phyloP scores from a whole-genome alignment of 2,329 filamentous ascomycete genomes.

The Fusarium tupiense region DNA sequence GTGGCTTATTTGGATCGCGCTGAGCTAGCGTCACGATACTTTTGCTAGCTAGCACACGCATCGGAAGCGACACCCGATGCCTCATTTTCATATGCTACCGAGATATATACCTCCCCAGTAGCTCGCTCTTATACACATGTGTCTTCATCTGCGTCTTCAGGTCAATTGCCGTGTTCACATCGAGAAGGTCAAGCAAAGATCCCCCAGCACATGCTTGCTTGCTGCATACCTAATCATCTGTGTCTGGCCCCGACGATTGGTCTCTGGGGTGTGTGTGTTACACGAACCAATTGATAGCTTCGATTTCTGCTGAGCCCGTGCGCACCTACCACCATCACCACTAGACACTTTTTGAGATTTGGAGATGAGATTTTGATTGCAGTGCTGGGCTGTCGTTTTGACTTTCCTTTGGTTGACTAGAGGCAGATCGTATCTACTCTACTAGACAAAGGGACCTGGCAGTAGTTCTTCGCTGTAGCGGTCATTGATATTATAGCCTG shows the following conservation, averaged over 20 bases:
- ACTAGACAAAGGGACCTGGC: slow-evolving; percentile 8
- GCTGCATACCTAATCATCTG: background rate
- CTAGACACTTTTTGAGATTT: background rate
- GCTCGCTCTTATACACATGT: background rate
- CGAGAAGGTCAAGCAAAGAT: slow-evolving; percentile 1
- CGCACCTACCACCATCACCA: slow-evolving; percentile 30
- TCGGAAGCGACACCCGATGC: background rate
- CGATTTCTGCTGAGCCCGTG: background rate
- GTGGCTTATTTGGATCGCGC: background rate
- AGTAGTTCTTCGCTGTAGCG: background rate
- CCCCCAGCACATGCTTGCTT: background rate
- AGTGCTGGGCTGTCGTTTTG: background rate
- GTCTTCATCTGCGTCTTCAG: background rate
- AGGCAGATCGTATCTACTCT: background rate
- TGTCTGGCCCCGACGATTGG: background rate
- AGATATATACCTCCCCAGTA: background rate
- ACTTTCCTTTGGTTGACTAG: background rate
- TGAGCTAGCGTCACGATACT: background rate
- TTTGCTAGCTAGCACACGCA: background rate
- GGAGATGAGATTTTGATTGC: background rate
- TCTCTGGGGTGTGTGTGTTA: background rate
- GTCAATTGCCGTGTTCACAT: slow-evolving; percentile 7
- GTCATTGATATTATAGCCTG: background rate
- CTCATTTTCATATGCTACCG: slow-evolving; percentile 1
- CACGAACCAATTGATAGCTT: background rate